Conservation (phyloP, 352 stramenopile genomes). For the Phytophthora agathidicida region DNA sequence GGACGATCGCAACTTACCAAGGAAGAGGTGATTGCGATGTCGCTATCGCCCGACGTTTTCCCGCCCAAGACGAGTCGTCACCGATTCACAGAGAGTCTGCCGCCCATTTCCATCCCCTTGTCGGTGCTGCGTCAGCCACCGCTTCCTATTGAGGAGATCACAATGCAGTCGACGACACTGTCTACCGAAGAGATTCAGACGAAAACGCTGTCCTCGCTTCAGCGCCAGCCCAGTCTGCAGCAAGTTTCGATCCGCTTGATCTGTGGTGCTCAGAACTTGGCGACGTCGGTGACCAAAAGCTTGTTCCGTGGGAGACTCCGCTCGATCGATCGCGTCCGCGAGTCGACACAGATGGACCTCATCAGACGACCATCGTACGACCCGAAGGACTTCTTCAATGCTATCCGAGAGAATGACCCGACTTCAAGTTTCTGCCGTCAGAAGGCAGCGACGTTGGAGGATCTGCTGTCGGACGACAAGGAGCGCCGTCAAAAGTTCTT, state of each 20-base stretch:
- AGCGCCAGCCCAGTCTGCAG: constrained; percentile 50
- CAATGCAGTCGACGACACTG: constrained; percentile 6
- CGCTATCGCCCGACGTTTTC: constrained; percentile 81
- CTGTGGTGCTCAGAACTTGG: constrained; percentile 74
- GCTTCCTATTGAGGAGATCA: constrained; percentile 52
- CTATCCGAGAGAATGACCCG: constrained; percentile 81
- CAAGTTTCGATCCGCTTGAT: constrained; percentile 82
- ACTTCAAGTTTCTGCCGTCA: constrained; percentile 84
- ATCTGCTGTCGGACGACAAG: constrained; percentile 72
- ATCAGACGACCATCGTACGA: constrained; percentile 69
- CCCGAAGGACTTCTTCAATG: constrained; percentile 78
- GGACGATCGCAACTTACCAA: constrained; percentile 72
- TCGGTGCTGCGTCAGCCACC: constrained; percentile 72
- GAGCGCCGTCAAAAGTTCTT: constrained; percentile 80
- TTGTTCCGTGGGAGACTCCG: constrained; percentile 76
- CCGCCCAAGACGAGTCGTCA: constrained; percentile 88
- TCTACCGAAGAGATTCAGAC: constrained; percentile 19
- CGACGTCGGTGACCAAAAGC: constrained; percentile 71
- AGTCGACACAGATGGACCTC: constrained; percentile 70
- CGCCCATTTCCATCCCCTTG: constrained; percentile 83
- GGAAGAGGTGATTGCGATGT: constrained; percentile 85
- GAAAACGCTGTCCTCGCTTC: constrained; percentile 16
- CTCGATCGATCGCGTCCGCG: constrained; percentile 52
- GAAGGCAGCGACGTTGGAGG: constrained; percentile 77
- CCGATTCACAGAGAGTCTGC: constrained; percentile 79